phyloP scores from a whole-genome alignment of 2,329 filamentous ascomycete species.

The Mariannaea elegans region DNA sequence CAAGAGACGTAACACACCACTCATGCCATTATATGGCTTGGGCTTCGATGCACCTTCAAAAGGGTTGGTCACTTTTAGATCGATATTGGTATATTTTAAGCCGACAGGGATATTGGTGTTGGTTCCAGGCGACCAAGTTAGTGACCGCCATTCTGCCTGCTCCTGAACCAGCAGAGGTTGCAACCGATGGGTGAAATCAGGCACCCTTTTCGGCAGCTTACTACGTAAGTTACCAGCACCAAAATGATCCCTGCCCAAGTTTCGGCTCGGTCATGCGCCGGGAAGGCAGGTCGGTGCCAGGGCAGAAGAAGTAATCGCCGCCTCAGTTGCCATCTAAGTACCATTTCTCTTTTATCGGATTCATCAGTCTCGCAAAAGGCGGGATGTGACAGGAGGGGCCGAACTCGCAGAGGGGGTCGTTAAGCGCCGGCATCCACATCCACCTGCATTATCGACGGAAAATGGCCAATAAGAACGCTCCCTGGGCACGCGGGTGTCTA shows the following conservation, averaged over 20 bases:
- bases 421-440: conserved; percentile 40
- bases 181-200: neutral
- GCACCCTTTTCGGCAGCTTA: neutral
- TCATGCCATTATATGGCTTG: too few species aligned
- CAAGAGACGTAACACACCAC: neutral
- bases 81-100: too few species aligned
- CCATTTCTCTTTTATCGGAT: conserved; percentile 5
- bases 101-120: neutral
- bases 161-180: too few species aligned
- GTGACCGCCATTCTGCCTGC: too few species aligned
- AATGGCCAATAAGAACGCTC: conserved; percentile 26
- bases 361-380: conserved; percentile 6
- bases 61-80: too few species aligned
- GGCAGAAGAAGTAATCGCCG: neutral
- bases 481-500: conserved; percentile 28
- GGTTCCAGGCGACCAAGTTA: too few species aligned
- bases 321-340: conserved; percentile 1
- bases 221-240: neutral
- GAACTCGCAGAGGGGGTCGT: conserved; percentile 21
- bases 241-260: neutral
- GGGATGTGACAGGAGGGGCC: conserved; percentile 13
- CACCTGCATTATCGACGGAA: conserved; percentile 32
- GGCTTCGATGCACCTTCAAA: too few species aligned
- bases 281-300: neutral
- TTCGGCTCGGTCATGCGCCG: neutral